Evolutionary conservation across 768 basidiomycete genomes (phyloP), one percentile per base, ranked within the genome.

Genomic region (Crepidotus variabilis): DNA sequence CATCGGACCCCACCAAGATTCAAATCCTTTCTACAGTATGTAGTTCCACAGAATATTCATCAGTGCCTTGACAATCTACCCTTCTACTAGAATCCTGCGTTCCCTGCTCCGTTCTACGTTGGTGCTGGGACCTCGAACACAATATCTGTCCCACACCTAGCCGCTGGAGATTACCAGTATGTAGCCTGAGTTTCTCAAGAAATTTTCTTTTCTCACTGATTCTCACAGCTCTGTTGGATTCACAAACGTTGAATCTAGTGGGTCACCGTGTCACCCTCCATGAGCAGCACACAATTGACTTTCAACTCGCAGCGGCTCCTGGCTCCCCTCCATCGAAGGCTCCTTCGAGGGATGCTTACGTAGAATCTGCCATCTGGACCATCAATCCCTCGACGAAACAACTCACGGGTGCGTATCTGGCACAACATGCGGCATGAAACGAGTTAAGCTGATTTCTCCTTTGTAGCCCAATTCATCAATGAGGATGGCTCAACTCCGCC

Each of bases 281-380:
- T 33, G 16, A 21, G 49, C n/a, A 34, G 28, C 47, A 24, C 20
- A 9, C 3, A 28, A 28, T 28, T 3, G 8, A 6, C 47, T 23
- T 16, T 49, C 23, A 11, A 20, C 43, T 23, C 58, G 23, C 55
- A 78, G 77, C 75, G 5, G 63, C 67, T 18, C 58, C 69, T 39
- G 62, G 63, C 33, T 72, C 74, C 0, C 63, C 59, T 21, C 74
- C 76, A 2, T 68, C 69, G 20, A 51, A 33, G 21, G 63, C 64
- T 21, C 59, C 64, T 11, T 60, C 52, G 10, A 28, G 58, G 28
- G 56, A 61, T 11, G 45, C 51, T 11, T 59, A 65, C 23, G 71
- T 68, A 47, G 77, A 81, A 61, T 80, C 79, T 22, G 69, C 78
- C 22, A 78, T 81, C 54, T 82, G 81, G 81, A 63, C 70, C 32